phyloP scores from a whole-genome alignment of 1,139 yeast genomes.

The Kodamaea plutei region DNA sequence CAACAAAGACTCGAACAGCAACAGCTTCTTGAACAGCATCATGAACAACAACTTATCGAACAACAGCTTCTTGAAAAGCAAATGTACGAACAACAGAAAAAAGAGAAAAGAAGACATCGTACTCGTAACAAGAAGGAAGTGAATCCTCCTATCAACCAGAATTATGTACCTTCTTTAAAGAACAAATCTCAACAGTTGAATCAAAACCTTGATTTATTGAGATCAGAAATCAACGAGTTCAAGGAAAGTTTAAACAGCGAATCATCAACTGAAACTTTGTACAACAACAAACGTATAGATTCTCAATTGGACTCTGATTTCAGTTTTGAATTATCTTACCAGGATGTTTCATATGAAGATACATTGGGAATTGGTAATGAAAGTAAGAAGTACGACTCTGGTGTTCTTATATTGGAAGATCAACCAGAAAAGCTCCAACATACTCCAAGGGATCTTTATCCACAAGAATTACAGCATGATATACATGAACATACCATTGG shows the following conservation, averaged over 20 bases:
- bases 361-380: constrained; percentile 36
- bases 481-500: not conserved
- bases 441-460: no score
- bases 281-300: constrained; percentile 6
- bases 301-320: constrained; percentile 23
- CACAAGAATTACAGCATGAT: no score
- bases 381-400: no score
- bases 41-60: constrained; percentile 10
- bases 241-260: constrained; percentile 38
- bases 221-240: constrained; percentile 45
- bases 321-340: constrained; percentile 40
- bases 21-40: constrained; percentile 6
- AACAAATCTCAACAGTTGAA: constrained; percentile 35
- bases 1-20: constrained; percentile 3
- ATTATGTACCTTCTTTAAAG: constrained; percentile 12
- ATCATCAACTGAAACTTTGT: constrained; percentile 14
- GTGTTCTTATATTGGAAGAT: no score
- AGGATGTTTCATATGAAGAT: constrained; percentile 41
- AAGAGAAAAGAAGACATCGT: constrained; percentile 12
- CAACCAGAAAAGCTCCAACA: no score
- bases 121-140: constrained; percentile 13
- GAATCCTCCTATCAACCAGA: no score
- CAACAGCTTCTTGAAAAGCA: constrained; percentile 9
- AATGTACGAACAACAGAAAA: constrained; percentile 2
- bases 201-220: constrained; percentile 40